Base-by-base conservation (phyloP, 1,284 basidiomycete species). In the Puccinia sorghi region DNA sequence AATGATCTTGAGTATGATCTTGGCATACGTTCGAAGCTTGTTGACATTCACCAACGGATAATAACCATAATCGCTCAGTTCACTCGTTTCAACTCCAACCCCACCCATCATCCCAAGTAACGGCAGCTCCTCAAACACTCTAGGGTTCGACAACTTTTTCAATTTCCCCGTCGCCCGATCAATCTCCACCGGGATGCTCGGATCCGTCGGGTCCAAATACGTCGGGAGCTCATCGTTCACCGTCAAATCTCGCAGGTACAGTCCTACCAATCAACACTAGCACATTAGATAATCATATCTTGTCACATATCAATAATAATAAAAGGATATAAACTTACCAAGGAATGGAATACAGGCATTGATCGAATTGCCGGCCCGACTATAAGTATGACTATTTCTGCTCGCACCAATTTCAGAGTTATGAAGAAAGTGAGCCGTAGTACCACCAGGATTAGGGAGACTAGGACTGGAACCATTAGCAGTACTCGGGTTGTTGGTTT, bases 21-120 rank as follows among this genome's bases (percentile, higher is more conserved):
- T 88, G 7, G 93, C 91, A 72, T 92, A 90, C 81, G 90, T 85
- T 39, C 93, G 89, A 83, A 93, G 91, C 85, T 94, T 93, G 84
- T 93, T 91, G 3, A 94, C 89, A 84, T 93, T 94, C 85, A 94
- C 91, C 76, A 94, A 86, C 1, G 92, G 92, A 81, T 92, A 90
- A n/a, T 94, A 76, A 0, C 59, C 43, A 13, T 25, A 22, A 2
- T 66, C 73, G 41, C 88, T 80, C 90, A 88, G 86, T 93, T 15
- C 48, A 43, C 27, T 72, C 90, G n/a, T 87, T n/a, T n/a, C 87
- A 0, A 88, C 83, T 0, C 92, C 92, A 12, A 56, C 20, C 17
- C 79, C 76, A n/a, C 48, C 66, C 52, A 37, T 46, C 43, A 50
- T 11, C 2, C 89, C 87, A 3, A 93, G 87, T 20, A 89, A 56